These are phyloP conservation scores for Botrytis galanthina DNA, from an alignment of 2,329 filamentous ascomycete genomes.

Conservation along the genomic window DNA sequence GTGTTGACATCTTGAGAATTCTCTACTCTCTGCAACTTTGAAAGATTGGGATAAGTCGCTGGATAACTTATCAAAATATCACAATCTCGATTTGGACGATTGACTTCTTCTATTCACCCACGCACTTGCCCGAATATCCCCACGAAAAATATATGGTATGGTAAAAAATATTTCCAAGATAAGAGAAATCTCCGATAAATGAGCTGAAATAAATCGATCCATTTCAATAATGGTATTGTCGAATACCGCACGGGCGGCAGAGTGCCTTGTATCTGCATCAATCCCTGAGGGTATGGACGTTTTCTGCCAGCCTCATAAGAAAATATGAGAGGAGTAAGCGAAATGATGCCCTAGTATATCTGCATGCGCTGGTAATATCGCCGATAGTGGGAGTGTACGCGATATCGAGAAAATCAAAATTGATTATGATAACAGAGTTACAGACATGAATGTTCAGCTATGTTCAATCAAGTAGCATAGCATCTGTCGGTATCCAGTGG, in stretches of 20 bases:
- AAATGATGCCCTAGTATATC: constrained; percentile 1
- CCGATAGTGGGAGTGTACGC: not conserved
- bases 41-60: not conserved
- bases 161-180: constrained; percentile 11
- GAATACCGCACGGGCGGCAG: constrained; percentile 6
- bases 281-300: not conserved
- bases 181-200: not conserved
- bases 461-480: not conserved
- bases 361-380: not conserved
- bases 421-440: not conserved
- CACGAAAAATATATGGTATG: not conserved
- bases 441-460: not conserved
- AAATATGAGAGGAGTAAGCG: not conserved
- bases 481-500: constrained; percentile 2
- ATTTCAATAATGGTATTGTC: not conserved
- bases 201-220: not conserved
- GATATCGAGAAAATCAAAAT: constrained; percentile 8
- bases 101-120: not conserved
- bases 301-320: not conserved
- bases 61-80: not conserved
- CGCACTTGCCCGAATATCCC: not conserved
- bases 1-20: constrained; percentile 9
- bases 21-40: not conserved
- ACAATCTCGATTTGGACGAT: not conserved
- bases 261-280: constrained; percentile 9